phyloP scores from a whole-genome alignment of 2,329 filamentous ascomycete species.

The Apiospora aurea region DNA sequence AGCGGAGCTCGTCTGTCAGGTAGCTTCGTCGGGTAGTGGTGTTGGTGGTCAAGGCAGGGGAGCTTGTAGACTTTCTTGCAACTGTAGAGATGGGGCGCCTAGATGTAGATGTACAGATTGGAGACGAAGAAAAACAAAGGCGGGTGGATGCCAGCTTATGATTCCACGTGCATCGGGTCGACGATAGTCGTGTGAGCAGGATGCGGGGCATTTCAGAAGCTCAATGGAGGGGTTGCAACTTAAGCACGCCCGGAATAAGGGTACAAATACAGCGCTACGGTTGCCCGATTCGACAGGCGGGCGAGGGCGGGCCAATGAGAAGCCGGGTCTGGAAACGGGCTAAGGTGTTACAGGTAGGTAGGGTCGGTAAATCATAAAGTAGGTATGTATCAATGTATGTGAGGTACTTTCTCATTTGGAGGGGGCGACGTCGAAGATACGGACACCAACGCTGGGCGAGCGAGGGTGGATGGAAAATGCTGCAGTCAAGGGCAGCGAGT shows the following conservation, averaged over 20 bases:
- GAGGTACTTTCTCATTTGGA: background rate
- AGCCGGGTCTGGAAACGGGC: slow-evolving; percentile 23
- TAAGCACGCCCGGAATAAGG: background rate
- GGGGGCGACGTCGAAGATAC: background rate
- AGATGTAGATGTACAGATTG: background rate
- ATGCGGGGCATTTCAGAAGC: slow-evolving; percentile 34
- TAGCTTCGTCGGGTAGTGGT: slow-evolving; percentile 47
- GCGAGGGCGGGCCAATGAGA: slow-evolving; percentile 29
- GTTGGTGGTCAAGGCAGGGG: background rate
- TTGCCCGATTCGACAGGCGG: slow-evolving; percentile 13
- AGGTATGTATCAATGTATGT: too few species aligned
- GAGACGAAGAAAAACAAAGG: slow-evolving; percentile 24
- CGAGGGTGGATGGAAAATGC: background rate
- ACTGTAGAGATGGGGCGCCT: background rate
- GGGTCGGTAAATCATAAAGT: background rate
- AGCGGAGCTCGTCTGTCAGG: slow-evolving; percentile 59
- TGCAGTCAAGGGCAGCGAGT: background rate
- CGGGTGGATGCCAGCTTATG: slow-evolving; percentile 20
- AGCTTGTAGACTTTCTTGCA: slow-evolving; percentile 5
- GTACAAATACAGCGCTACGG: background rate
- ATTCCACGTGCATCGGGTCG: slow-evolving; percentile 4
- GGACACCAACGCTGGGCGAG: background rate
- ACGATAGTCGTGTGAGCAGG: slow-evolving; percentile 30
- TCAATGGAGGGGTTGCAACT: background rate
- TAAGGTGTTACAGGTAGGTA: slow-evolving; percentile 23